A percentile compares a stretch with the other conserved stretches of the same genome.
These are phyloP conservation scores for Debaryomyces sp. DNA, from an alignment of 1,139 yeast species.

Conservation along the genomic window DNA sequence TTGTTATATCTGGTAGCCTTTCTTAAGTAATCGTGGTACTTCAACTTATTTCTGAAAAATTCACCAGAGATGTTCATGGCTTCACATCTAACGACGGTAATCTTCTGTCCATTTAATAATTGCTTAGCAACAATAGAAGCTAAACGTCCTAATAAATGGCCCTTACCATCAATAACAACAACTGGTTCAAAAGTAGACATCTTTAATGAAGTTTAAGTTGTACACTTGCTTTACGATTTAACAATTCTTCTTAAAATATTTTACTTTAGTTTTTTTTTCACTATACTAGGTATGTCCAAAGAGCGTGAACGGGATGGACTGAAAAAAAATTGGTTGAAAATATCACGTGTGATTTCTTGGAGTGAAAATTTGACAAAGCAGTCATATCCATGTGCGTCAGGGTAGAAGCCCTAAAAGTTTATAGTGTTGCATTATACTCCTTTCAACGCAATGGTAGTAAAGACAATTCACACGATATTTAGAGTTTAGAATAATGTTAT, in stretches of 20 bases:
- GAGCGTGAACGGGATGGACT: slow-evolving; percentile 4
- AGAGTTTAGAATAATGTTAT: neutral
- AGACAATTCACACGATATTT: neutral
- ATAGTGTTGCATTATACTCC: neutral
- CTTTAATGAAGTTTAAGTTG: slow-evolving; percentile 13
- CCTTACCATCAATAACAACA: slow-evolving; percentile 98
- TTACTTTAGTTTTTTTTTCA: slow-evolving; percentile 3
- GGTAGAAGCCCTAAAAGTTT: neutral
- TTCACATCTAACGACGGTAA: slow-evolving; percentile 97
- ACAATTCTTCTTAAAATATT: slow-evolving; percentile 6
- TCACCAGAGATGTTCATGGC: slow-evolving; percentile 99
- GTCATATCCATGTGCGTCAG: neutral
- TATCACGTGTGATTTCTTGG: neutral
- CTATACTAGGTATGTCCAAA: neutral
- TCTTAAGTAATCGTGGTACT: slow-evolving; percentile 99
- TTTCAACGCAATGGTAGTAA: neutral
- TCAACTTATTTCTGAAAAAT: slow-evolving; percentile 99
- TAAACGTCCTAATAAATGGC: slow-evolving; percentile 99
- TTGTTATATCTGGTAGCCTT: slow-evolving; percentile 99
- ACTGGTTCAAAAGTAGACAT: slow-evolving; percentile 96
- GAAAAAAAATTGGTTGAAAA: slow-evolving; percentile 1
- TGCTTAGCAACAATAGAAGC: slow-evolving; percentile 99
- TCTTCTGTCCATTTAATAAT: slow-evolving; percentile 96
- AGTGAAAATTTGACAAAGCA: neutral
- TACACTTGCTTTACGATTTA: slow-evolving; percentile 4